These are phyloP conservation scores for Botryococcus braunii DNA, from an alignment of 163 green algal genomes.

Conservation along the genomic window DNA sequence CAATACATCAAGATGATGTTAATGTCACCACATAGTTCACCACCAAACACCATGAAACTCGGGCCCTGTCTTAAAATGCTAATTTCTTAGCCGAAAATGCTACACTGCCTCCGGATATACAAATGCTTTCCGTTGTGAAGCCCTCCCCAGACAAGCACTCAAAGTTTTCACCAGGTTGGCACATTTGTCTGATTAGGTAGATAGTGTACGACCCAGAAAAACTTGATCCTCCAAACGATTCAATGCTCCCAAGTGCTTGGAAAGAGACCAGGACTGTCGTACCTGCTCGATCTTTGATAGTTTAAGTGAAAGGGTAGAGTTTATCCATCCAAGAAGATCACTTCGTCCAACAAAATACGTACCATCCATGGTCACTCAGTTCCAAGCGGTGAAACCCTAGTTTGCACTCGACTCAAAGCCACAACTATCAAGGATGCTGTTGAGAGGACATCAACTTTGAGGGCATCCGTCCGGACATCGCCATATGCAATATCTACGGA, in stretches of 20 bases:
- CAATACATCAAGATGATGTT: not conserved
- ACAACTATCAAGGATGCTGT: too few species aligned
- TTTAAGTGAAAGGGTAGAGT: constrained; percentile 69
- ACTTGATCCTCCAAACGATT: not conserved
- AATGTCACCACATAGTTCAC: not conserved
- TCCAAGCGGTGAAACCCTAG: too few species aligned
- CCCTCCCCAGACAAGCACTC: not conserved
- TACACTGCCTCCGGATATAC: too few species aligned
- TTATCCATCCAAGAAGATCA: constrained; percentile 86
- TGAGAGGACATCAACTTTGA: too few species aligned
- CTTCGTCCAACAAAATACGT: constrained; percentile 23
- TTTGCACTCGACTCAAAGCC: too few species aligned
- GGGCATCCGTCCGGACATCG: too few species aligned
- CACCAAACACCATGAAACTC: not conserved
- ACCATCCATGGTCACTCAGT: too few species aligned
- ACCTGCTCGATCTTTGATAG: constrained; percentile 91
- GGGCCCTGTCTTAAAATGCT: not conserved
- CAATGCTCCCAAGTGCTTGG: not conserved
- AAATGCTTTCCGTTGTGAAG: not conserved
- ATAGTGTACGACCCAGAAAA: not conserved
- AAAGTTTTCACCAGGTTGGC: not conserved
- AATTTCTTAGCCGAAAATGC: not conserved
- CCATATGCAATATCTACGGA: too few species aligned
- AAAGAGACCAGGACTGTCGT: not conserved
- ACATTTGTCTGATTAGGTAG: not conserved